phyloP scores from a whole-genome alignment of 192 early-diverging fungal species.

The Backusella circina region DNA sequence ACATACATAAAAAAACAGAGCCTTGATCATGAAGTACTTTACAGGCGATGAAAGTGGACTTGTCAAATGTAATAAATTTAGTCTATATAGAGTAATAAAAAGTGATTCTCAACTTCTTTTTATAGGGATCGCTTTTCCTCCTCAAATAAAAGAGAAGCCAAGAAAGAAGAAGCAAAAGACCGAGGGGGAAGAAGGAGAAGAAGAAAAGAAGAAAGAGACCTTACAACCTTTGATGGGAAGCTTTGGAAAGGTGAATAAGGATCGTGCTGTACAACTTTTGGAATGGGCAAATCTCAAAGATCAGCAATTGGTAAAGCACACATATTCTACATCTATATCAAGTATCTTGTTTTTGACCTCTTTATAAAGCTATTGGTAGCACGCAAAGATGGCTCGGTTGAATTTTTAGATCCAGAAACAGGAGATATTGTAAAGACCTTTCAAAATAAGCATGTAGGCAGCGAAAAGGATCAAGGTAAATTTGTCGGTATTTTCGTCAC shows the following conservation, averaged over 20 bases:
- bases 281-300: slow-evolving; percentile 21
- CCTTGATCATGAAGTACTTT: slow-evolving; percentile 23
- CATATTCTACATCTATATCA: background rate
- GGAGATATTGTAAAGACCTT: slow-evolving; percentile 34
- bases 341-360: background rate
- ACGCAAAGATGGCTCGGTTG: slow-evolving; percentile 47
- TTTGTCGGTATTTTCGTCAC: slow-evolving; percentile 51
- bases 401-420: slow-evolving; percentile 41
- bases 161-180: slow-evolving; percentile 5
- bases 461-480: slow-evolving; percentile 31
- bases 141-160: slow-evolving; percentile 13
- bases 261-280: slow-evolving; percentile 21
- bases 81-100: background rate
- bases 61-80: slow-evolving; percentile 27
- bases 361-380: slow-evolving; percentile 43
- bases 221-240: slow-evolving; percentile 10
- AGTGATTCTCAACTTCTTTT: background rate
- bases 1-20: background rate
- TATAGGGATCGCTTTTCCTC: slow-evolving; percentile 22
- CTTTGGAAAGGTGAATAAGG: slow-evolving; percentile 26
- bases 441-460: slow-evolving; percentile 25
- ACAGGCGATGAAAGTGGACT: slow-evolving; percentile 40
- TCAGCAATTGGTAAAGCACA: slow-evolving; percentile 17
- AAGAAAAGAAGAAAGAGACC: slow-evolving; percentile 10
- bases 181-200: slow-evolving; percentile 11